Conservation (phyloP, 495 filamentous ascomycete species). For the Penicillium riverlandense region DNA sequence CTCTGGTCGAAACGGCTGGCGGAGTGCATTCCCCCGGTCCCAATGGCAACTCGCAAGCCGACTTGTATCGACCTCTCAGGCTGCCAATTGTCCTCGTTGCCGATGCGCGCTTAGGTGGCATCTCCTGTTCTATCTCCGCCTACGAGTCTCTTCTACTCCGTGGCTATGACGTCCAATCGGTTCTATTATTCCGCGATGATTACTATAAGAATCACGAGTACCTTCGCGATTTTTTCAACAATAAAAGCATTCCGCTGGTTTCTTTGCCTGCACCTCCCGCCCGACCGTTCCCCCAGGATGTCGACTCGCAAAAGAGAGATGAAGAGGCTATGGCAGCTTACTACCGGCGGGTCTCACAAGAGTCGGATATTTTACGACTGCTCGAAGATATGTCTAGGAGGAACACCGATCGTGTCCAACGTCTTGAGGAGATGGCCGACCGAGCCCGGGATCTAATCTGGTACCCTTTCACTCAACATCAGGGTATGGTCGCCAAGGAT, state of each 20-base stretch:
- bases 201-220: conserved; percentile 61
- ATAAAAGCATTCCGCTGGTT: conserved; percentile 47
- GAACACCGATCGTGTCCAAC: conserved; percentile 45
- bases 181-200: conserved; percentile 55
- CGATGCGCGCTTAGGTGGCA: conserved; percentile 65
- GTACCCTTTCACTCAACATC: conserved; percentile 79
- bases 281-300: conserved; percentile 16
- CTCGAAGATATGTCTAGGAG: conserved; percentile 39
- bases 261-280: conserved; percentile 48
- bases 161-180: conserved; percentile 64
- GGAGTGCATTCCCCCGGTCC: conserved; percentile 69
- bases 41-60: conserved; percentile 66
- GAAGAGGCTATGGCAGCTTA: conserved; percentile 49
- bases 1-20: conserved; percentile 70
- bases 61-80: conserved; percentile 63
- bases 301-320: conserved; percentile 36
- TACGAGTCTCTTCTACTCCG: conserved; percentile 66
- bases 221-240: conserved; percentile 52
- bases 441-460: conserved; percentile 57
- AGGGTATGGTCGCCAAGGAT: conserved; percentile 45
- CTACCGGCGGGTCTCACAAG: conserved; percentile 37
- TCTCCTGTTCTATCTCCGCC: conserved; percentile 65
- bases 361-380: conserved; percentile 27
- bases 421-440: conserved; percentile 50
- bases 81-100: conserved; percentile 66